A percentile compares a stretch with the other conserved stretches of the same genome.
phyloP scores from a whole-genome alignment of 169 alveolate species.

The Plasmodium adleri region DNA sequence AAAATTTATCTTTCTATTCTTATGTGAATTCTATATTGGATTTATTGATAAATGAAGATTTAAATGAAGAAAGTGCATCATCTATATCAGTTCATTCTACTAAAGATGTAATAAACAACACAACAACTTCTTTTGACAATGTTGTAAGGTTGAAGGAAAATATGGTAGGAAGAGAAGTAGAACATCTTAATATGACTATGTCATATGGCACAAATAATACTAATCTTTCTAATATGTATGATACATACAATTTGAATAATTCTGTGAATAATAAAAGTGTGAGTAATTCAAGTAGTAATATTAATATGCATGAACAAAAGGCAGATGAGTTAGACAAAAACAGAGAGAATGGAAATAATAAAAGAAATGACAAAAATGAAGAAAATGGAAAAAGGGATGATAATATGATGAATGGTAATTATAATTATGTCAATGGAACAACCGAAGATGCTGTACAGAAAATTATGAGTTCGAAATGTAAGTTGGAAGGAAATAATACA shows the following conservation, averaged over 20 bases:
- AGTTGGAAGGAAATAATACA: background rate
- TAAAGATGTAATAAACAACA: background rate
- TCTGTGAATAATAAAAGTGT: no score
- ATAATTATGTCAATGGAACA: constrained; percentile 10
- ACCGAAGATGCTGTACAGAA: constrained; percentile 30
- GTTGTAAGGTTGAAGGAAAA: background rate
- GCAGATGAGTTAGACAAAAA: no score
- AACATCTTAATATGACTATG: no score
- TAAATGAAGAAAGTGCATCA: background rate
- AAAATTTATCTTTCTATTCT: constrained; percentile 53
- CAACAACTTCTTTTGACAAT: background rate
- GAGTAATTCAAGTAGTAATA: no score
- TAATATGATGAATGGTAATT: background rate
- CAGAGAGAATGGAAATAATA: no score
- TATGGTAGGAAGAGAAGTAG: no score
- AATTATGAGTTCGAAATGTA: background rate
- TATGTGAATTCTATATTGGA: constrained; percentile 64
- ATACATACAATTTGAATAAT: no score
- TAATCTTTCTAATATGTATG: no score
- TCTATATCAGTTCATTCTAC: background rate
- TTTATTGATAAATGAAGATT: constrained; percentile 7
- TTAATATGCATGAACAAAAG: no score
- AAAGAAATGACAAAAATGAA: no score
- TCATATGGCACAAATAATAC: no score
- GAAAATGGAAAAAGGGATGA: no score